Conservation (phyloP, 805 yeast species). For the Lipomyces orientalis region DNA sequence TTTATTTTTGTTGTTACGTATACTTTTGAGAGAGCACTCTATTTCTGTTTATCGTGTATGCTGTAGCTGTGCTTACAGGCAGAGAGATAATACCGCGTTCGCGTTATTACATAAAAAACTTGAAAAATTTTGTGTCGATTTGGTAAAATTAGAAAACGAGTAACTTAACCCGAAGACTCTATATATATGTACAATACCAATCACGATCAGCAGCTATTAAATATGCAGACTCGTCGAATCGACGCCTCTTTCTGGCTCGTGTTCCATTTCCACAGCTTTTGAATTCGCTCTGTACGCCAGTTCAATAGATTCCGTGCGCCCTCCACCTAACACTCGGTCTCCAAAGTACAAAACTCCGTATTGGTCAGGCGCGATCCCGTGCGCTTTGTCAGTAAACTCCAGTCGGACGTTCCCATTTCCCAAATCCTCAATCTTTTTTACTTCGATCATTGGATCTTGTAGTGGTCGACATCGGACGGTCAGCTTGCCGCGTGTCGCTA, state of each 20-base stretch:
- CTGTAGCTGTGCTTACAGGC: no score
- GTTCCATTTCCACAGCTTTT: background rate
- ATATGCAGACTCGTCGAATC: background rate
- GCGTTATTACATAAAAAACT: no score
- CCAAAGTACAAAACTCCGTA: slow-evolving; percentile 73
- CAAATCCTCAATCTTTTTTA: slow-evolving; percentile 6
- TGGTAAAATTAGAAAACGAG: no score
- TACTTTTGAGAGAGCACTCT: background rate
- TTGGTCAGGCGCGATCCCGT: slow-evolving; percentile 93
- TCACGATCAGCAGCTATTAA: background rate
- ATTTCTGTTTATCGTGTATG: no score
- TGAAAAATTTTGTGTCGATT: no score
- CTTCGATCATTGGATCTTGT: slow-evolving; percentile 48
- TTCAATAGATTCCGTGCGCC: slow-evolving; percentile 39
- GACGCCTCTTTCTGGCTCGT: background rate
- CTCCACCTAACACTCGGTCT: slow-evolving; percentile 72
- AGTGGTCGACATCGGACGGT: slow-evolving; percentile 75
- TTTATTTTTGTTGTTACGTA: background rate
- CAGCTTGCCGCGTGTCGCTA: slow-evolving; percentile 42
- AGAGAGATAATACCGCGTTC: no score
- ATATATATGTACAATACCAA: no score
- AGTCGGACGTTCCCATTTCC: slow-evolving; percentile 44
- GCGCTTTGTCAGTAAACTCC: slow-evolving; percentile 52
- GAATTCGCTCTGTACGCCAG: background rate
- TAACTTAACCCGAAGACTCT: no score